These are phyloP conservation scores for Paramecium biaurelia DNA, from an alignment of 73 alveolate genomes.

Conservation along the genomic window DNA sequence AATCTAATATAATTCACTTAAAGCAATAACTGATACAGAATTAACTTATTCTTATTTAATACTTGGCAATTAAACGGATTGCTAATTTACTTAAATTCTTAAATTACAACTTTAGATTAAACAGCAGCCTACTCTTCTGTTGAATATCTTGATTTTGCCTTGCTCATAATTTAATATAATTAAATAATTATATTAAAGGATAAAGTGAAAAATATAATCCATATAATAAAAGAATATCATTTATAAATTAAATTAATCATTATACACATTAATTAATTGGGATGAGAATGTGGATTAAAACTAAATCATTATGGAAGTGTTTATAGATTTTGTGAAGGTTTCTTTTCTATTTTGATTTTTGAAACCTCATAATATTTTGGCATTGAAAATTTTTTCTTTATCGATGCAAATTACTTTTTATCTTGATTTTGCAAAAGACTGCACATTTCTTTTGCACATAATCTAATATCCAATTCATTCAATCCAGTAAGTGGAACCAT, in stretches of 20 bases:
- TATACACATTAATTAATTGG: not conserved
- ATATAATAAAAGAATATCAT: not conserved
- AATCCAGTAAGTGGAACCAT: constrained; percentile 60
- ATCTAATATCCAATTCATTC: constrained; percentile 49
- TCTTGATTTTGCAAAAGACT: constrained; percentile 29
- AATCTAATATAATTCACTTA: not conserved
- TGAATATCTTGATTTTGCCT: not conserved
- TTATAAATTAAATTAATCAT: not conserved
- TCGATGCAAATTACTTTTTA: constrained; percentile 30
- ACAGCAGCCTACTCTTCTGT: not conserved
- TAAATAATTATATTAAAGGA: not conserved
- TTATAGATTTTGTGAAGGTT: not conserved
- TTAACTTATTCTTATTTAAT: not conserved
- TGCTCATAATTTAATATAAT: not conserved
- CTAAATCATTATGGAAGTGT: not conserved
- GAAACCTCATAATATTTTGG: constrained; percentile 56
- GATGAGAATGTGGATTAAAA: not conserved
- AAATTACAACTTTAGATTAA: not conserved
- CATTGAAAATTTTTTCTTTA: constrained; percentile 28
- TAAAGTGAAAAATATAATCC: not conserved
- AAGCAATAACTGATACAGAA: constrained; percentile 22
- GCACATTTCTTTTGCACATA: constrained; percentile 59
- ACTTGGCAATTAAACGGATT: not conserved
- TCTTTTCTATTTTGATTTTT: constrained; percentile 50
- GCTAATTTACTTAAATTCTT: not conserved